A percentile compares a stretch with the other conserved stretches of the same genome.
Evolutionary conservation across 306 rosid genomes (phyloP).

Genomic region (Dryas octopetala): DNA sequence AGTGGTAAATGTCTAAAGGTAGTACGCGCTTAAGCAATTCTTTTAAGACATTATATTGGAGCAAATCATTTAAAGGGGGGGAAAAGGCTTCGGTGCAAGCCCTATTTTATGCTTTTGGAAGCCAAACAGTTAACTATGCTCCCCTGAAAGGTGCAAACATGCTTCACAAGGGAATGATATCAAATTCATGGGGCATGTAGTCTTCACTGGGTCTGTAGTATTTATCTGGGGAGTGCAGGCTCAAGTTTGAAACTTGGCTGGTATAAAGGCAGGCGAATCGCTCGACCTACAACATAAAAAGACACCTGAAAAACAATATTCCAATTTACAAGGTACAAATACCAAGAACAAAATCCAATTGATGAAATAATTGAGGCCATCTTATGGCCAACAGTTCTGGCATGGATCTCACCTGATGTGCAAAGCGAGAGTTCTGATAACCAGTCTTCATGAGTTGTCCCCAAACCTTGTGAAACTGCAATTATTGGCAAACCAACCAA

Average conservation of each 20-base stretch:
- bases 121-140: constrained; percentile 10
- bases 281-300: constrained; percentile 64
- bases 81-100: background rate
- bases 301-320: background rate
- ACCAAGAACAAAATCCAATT: constrained; percentile 7
- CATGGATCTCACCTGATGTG: constrained; percentile 74
- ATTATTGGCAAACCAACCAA: constrained; percentile 11
- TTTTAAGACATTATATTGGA: background rate
- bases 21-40: background rate
- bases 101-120: constrained; percentile 20
- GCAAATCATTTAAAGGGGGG: background rate
- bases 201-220: constrained; percentile 97
- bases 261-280: constrained; percentile 97
- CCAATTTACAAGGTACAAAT: background rate
- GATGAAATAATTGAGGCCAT: background rate
- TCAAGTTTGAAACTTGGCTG: constrained; percentile 90
- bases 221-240: constrained; percentile 82
- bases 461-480: constrained; percentile 88
- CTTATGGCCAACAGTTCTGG: no score
- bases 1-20: background rate
- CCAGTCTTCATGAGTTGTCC: constrained; percentile 99
- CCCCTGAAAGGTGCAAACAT: background rate
- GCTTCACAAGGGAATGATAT: constrained; percentile 55
- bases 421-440: constrained; percentile 94
- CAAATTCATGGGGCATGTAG: constrained; percentile 91